These are phyloP conservation scores for Dryas drummondii DNA, from an alignment of 306 rosid species.

Conservation along the genomic window DNA sequence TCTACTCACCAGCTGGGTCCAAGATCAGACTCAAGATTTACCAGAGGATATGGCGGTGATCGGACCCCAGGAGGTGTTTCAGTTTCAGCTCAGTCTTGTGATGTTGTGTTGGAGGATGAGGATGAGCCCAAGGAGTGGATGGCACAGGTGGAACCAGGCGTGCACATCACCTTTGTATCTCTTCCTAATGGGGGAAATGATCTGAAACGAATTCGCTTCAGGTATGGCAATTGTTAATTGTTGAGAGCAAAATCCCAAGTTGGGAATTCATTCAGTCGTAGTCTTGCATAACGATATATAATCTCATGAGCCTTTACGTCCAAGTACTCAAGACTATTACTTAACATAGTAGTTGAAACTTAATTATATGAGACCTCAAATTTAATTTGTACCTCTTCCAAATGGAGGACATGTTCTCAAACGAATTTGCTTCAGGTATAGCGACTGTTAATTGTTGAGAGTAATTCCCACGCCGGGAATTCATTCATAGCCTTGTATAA, in stretches of 20 bases:
- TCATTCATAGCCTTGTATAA: too few relatives aligned
- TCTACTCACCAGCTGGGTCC: conserved; percentile 40
- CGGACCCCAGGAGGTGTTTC: conserved; percentile 54
- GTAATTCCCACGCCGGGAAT: too few relatives aligned
- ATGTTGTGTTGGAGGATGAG: conserved; percentile 65
- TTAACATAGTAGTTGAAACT: conserved; percentile 20
- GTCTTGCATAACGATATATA: too few relatives aligned
- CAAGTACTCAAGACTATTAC: too few relatives aligned
- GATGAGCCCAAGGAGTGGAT: conserved; percentile 78
- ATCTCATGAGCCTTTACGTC: too few relatives aligned
- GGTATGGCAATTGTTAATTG: conserved; percentile 37
- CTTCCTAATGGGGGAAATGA: conserved; percentile 93
- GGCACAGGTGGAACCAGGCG: conserved; percentile 98
- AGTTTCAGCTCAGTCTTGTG: conserved; percentile 43
- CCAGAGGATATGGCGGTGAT: conserved; percentile 36
- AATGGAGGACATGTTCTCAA: conserved; percentile 86
- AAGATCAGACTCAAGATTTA: conserved; percentile 61
- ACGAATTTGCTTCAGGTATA: conserved; percentile 84
- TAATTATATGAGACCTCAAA: conserved; percentile 2
- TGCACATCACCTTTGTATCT: conserved; percentile 74
- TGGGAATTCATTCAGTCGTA: too few relatives aligned
- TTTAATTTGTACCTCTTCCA: conserved; percentile 67
- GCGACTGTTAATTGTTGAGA: background rate
- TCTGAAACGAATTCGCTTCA: conserved; percentile 81
- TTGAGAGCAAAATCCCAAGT: too few relatives aligned